These are phyloP conservation scores for Eimeria nieschulzi DNA, from an alignment of 169 alveolate species.

Conservation along the genomic window DNA sequence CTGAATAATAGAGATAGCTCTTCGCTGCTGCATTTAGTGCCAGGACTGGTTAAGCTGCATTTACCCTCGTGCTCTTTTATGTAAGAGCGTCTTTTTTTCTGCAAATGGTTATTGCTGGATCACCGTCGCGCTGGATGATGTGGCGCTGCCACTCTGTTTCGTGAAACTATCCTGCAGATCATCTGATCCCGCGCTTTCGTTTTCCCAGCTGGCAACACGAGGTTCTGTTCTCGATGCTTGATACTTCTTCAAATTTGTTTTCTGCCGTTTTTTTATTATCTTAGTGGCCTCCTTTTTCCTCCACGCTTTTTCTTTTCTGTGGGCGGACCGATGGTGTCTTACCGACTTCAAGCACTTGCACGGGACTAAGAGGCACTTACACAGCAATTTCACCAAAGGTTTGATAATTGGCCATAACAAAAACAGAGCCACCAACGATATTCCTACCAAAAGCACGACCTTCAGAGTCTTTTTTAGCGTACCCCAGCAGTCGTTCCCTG, in stretches of 20 bases:
- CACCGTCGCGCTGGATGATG: not conserved
- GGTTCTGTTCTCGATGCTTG: not conserved
- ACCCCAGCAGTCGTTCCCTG: slow-evolving; percentile 67
- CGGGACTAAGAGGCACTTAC: slow-evolving; percentile 44
- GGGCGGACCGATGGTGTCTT: slow-evolving; percentile 27
- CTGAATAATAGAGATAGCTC: no score
- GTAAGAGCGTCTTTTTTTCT: no score
- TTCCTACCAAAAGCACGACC: slow-evolving; percentile 30
- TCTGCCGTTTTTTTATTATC: slow-evolving; percentile 22
- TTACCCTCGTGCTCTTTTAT: no score
- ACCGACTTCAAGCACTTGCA: slow-evolving; percentile 42
- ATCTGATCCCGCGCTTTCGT: not conserved
- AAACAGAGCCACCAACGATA: slow-evolving; percentile 47
- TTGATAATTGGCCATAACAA: slow-evolving; percentile 53
- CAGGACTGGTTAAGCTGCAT: no score
- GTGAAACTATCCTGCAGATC: not conserved
- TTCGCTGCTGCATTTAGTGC: no score
- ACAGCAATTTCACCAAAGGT: slow-evolving; percentile 24
- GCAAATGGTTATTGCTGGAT: no score
- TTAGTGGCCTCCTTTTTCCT: slow-evolving; percentile 45
- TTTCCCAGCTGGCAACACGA: not conserved
- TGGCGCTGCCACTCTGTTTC: not conserved
- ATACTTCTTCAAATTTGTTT: not conserved
- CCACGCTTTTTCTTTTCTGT: not conserved
- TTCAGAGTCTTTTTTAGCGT: slow-evolving; percentile 39